A percentile compares a stretch with the other conserved stretches of the same genome.
Conservation (phyloP, 345 rosid species). For the Nasturtium officinale region DNA sequence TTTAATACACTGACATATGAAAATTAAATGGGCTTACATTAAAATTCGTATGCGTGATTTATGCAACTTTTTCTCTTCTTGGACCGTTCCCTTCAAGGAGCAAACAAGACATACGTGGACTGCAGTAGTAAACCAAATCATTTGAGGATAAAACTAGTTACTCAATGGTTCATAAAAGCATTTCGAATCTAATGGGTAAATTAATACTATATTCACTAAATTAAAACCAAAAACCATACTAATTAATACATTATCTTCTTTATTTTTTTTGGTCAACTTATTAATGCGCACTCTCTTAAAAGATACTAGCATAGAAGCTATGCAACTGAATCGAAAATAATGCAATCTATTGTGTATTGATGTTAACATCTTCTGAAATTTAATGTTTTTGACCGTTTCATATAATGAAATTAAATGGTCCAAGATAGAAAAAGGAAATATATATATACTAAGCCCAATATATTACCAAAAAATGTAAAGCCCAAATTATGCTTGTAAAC, state of each 20-base stretch:
- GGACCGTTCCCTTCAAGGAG: slow-evolving; percentile 13
- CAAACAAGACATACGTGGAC: slow-evolving; percentile 15
- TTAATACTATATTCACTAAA: neutral
- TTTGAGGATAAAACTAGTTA: neutral
- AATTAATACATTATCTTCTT: neutral
- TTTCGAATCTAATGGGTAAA: neutral
- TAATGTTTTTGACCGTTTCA: neutral
- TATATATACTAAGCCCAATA: neutral
- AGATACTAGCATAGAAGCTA: neutral
- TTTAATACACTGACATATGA: slow-evolving; percentile 28
- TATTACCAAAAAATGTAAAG: neutral
- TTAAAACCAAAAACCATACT: too few species aligned
- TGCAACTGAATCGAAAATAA: neutral
- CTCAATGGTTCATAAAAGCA: neutral
- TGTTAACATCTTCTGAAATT: slow-evolving; percentile 6
- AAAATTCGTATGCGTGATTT: slow-evolving; percentile 30
- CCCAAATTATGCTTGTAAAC: neutral
- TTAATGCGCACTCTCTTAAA: neutral
- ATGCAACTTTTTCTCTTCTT: neutral
- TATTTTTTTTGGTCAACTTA: neutral
- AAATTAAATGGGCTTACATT: slow-evolving; percentile 7
- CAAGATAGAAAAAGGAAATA: neutral
- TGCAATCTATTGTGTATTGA: neutral
- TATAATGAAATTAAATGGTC: neutral
- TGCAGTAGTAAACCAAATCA: neutral